Conservation (phyloP, 2,329 filamentous ascomycete genomes). For the Fusarium succisae region DNA sequence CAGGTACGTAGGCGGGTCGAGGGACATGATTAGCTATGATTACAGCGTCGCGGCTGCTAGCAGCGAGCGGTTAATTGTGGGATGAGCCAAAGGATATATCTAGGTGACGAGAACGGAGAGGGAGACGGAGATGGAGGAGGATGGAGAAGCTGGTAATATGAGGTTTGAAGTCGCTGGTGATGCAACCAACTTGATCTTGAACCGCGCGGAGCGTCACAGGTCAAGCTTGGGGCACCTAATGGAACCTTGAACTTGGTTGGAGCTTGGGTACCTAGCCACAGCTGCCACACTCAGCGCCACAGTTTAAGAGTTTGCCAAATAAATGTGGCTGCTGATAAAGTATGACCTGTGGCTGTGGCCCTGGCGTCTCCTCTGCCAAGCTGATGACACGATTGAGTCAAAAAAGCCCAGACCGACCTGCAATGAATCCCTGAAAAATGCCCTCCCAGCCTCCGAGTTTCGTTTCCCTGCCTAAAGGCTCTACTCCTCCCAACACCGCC, state of each 20-base stretch:
- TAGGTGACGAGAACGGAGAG: slow-evolving; percentile 7
- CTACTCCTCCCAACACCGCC: slow-evolving; percentile 12
- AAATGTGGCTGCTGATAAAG: neutral
- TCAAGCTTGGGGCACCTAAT: slow-evolving; percentile 9
- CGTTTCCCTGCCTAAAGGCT: slow-evolving; percentile 25
- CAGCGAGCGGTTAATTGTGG: slow-evolving; percentile 24
- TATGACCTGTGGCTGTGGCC: neutral
- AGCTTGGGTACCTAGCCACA: slow-evolving; percentile 34
- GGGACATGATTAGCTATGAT: slow-evolving; percentile 71
- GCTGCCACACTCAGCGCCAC: slow-evolving; percentile 36
- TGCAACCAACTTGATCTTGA: slow-evolving; percentile 41
- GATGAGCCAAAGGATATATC: slow-evolving; percentile 14
- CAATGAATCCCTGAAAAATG: slow-evolving; percentile 28
- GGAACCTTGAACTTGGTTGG: slow-evolving; percentile 24
- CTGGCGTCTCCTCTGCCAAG: neutral
- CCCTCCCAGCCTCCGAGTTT: slow-evolving; percentile 39
- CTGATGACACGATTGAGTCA: slow-evolving; percentile 11
- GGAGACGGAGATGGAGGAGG: slow-evolving; percentile 10
- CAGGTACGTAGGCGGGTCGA: slow-evolving; percentile 89
- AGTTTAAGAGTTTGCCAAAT: neutral
- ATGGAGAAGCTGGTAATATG: slow-evolving; percentile 37
- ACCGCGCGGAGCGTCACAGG: slow-evolving; percentile 41
- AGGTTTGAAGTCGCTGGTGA: slow-evolving; percentile 44
- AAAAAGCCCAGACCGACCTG: slow-evolving; percentile 15
- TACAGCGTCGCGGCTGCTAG: slow-evolving; percentile 43